Evolutionary conservation across 2,329 filamentous ascomycete species (phyloP), one percentile per base, ranked within the genome.

Genomic region (Mycocentrospora acerina): DNA sequence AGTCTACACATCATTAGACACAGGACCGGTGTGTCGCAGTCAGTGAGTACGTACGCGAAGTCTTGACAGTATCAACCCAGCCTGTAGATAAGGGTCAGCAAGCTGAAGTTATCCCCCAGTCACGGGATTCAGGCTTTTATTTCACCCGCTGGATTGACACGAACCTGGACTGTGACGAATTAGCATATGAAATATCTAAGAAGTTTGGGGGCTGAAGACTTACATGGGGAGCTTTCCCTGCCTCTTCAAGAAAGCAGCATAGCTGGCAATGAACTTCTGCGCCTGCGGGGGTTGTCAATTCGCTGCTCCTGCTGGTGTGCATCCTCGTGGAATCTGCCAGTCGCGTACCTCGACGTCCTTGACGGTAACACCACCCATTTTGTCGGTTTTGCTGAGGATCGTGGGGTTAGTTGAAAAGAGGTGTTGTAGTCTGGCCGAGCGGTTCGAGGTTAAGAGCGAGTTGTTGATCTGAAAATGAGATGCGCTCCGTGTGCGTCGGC

Each of bases 21-120:
- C 18, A 34, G 32, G 30, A n/a, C 13, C 19, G 37, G 16, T 12
- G 15, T 16, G n/a, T 14, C 19, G 16, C 9, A 35, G 15, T 33
- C 18, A 25, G 34, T 26, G 9, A 27, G 43, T 38, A 62, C 62
- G 37, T 60, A 66, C 64, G 63, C 46, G 89, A 91, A 64, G 91
- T 96, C 87, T 98, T 98, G 79, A 97, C 93, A 69, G 91, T 96
- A 74, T 98, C 93, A 74, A 96, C 91, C 91, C 91, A 97, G 80
- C 89, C 90, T 94, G 72, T 74, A 76, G 71, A 73, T 68, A 66
- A 64, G 53, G 52, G 69, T 73, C 66, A 73, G 70, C 65, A 60
- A 64, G 53, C 58, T 59, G 56, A 60, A 55, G 56, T 62, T 66
- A 70, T 70, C 72, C 73, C 73, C 71, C 72, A 72, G 67, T 67